These are phyloP conservation scores for Vitis hybrid DNA, from an alignment of 177 flowering plant genomes.

Conservation along the genomic window DNA sequence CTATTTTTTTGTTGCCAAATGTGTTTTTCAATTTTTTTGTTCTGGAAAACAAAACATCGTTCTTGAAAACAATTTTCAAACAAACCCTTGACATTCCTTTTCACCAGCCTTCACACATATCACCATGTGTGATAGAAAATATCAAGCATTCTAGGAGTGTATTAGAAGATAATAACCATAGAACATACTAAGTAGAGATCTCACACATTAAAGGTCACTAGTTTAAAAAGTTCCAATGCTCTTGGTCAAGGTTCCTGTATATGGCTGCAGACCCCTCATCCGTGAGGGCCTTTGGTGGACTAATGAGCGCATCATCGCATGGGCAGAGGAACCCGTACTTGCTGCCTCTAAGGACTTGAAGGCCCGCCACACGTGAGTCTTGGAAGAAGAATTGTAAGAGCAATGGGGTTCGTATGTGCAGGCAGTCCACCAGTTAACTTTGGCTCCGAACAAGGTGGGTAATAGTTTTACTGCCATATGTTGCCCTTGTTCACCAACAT, in stretches of 20 bases:
- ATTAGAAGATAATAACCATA: no score
- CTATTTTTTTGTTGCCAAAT: fast-evolving
- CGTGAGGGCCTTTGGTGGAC: conserved; percentile 42
- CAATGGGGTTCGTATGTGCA: conserved; percentile 81
- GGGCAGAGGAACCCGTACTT: conserved; percentile 90
- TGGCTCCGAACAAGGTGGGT: conserved; percentile 83
- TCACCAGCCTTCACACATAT: no score
- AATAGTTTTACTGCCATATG: conserved; percentile 85
- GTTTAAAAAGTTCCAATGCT: conserved; percentile 56
- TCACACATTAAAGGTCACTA: background rate
- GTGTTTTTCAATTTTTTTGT: no score
- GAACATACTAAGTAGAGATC: no score
- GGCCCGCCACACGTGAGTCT: conserved; percentile 56
- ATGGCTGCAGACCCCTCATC: conserved; percentile 35
- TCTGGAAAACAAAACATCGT: no score
- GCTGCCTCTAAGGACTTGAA: conserved; percentile 64
- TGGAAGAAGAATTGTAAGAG: conserved; percentile 82
- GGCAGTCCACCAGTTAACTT: conserved; percentile 81
- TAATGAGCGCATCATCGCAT: conserved; percentile 45
- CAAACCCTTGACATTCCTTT: no score
- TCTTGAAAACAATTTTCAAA: no score
- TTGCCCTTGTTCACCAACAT: conserved; percentile 71
- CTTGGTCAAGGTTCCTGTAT: conserved; percentile 54
- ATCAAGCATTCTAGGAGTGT: no score
- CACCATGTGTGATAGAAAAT: no score